Conservation (phyloP, 2,329 filamentous ascomycete genomes). For the Trichoderma sp. region DNA sequence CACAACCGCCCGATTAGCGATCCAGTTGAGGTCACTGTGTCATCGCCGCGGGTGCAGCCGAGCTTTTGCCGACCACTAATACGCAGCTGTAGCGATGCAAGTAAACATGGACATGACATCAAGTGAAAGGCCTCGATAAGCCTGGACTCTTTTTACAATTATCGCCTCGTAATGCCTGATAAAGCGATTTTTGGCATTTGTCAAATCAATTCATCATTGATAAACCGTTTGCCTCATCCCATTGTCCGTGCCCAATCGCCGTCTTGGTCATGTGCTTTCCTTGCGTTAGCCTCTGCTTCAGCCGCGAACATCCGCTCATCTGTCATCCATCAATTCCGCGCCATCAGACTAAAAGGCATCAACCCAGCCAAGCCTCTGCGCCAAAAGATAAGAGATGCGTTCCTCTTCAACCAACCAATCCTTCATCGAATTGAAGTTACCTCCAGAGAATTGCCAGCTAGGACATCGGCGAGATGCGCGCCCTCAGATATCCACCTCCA, state of each 20-base stretch:
- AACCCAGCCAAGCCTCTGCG: background rate
- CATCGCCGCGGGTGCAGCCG: conserved; percentile 37
- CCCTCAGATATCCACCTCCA: background rate
- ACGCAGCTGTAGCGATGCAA: background rate
- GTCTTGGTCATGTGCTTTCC: conserved; percentile 6
- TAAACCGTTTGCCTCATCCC: background rate
- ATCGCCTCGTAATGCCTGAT: background rate
- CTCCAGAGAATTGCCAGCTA: background rate
- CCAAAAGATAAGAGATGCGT: background rate
- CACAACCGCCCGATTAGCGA: background rate
- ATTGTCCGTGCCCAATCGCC: conserved; percentile 3
- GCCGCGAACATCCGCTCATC: conserved; percentile 11
- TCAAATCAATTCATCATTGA: conserved; percentile 9
- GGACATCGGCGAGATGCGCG: conserved; percentile 22
- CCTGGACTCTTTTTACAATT: background rate
- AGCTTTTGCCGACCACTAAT: conserved; percentile 24
- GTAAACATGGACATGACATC: too few relatives aligned
- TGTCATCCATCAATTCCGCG: conserved; percentile 4
- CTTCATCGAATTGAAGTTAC: background rate
- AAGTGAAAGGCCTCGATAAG: background rate
- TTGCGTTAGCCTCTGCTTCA: conserved; percentile 5
- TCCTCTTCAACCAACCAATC: background rate
- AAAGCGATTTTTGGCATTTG: background rate
- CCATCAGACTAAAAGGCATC: background rate
- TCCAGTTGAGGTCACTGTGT: conserved; percentile 37